These are phyloP conservation scores for Aristolochia contorta DNA, from an alignment of 164 flowering plant species.

Conservation along the genomic window DNA sequence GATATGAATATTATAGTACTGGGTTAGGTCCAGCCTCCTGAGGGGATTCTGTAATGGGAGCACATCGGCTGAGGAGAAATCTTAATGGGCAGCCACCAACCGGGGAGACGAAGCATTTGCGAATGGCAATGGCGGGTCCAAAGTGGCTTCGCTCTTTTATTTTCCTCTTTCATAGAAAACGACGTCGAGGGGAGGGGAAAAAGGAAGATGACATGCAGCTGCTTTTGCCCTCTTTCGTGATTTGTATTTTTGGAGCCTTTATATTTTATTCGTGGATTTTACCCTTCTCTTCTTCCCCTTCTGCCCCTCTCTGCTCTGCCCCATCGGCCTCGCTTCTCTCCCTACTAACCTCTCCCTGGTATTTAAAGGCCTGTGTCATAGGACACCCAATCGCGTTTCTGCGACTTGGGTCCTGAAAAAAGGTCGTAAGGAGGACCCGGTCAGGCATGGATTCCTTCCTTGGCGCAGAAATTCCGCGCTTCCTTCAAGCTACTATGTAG, in stretches of 20 bases:
- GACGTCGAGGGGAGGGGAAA: slow-evolving; percentile 5
- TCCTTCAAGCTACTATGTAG: slow-evolving; percentile 22
- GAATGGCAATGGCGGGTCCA: too few species aligned
- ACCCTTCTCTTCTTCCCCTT: not conserved
- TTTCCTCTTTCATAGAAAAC: slow-evolving; percentile 2
- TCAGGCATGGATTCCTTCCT: slow-evolving; percentile 26
- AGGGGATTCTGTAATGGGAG: too few species aligned
- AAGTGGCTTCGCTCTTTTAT: not conserved
- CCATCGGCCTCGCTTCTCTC: not conserved
- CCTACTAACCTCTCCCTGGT: slow-evolving; percentile 11
- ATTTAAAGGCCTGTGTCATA: not conserved
- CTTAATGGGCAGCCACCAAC: too few species aligned
- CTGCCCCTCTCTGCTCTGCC: not conserved
- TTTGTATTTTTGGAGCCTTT: not conserved
- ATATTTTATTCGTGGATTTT: not conserved
- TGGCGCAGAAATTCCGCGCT: slow-evolving; percentile 25
- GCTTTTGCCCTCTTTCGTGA: slow-evolving; percentile 6
- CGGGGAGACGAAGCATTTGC: too few species aligned
- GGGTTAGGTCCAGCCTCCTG: too few species aligned
- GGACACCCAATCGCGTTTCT: slow-evolving; percentile 28
- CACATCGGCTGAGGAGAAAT: too few species aligned
- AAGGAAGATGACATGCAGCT: slow-evolving; percentile 11
- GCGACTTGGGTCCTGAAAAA: slow-evolving; percentile 23
- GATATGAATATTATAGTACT: too few species aligned
- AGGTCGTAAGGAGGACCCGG: slow-evolving; percentile 21